Evolutionary conservation across 345 rosid species (phyloP).

Genomic region (Eucalyptus sp.): DNA sequence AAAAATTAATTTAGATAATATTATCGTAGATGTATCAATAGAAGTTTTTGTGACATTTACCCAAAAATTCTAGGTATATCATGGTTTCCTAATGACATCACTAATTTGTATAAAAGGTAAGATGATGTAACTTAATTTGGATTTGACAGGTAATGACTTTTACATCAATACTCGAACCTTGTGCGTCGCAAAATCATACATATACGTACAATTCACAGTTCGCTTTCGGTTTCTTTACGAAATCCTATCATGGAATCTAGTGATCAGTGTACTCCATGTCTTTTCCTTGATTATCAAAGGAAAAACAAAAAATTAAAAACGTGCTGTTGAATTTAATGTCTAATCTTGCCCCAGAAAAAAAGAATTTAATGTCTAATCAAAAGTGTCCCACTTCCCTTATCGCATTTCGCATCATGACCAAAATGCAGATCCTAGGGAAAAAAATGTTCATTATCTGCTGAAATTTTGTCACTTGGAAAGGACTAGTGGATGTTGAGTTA

Average conservation of each 20-base stretch:
- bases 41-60: neutral
- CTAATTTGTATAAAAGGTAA: no score
- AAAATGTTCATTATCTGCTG: neutral
- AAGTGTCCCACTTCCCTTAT: neutral
- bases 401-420: neutral
- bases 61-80: neutral
- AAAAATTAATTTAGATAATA: no score
- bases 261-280: neutral
- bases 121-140: neutral
- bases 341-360: neutral
- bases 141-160: neutral
- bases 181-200: neutral
- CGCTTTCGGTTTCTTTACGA: neutral
- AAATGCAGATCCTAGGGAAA: neutral
- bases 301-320: neutral
- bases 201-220: neutral
- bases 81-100: neutral
- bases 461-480: neutral
- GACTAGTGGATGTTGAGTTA: neutral
- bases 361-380: neutral
- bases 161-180: neutral
- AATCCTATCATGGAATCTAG: neutral
- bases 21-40: neutral
- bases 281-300: neutral
- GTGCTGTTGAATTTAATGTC: neutral